Percentiles rank a stretch among this genome's conserved stretches.
These are phyloP conservation scores for Apiospora phragmitis DNA, from an alignment of 2,329 filamentous ascomycete genomes.

Conservation along the genomic window DNA sequence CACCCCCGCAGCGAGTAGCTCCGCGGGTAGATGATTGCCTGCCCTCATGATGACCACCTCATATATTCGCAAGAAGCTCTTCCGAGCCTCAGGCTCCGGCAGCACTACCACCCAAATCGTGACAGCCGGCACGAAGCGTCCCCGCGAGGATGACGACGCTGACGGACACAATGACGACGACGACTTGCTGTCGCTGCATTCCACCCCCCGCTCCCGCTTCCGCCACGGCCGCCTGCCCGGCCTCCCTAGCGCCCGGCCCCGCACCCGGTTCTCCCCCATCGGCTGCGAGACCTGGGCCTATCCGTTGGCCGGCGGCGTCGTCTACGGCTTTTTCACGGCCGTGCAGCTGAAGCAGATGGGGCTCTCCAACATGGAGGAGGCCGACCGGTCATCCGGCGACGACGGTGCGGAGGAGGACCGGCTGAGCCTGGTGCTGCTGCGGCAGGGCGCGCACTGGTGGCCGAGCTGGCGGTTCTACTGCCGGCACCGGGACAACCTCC, in stretches of 20 bases:
- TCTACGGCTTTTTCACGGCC: not conserved
- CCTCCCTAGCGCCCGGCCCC: not conserved
- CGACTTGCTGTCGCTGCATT: not conserved
- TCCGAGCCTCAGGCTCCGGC: not conserved
- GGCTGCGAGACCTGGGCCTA: slow-evolving; percentile 1
- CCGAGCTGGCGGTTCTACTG: not conserved
- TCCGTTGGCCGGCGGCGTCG: not conserved
- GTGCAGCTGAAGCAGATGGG: slow-evolving; percentile 7
- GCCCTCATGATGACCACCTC: not conserved
- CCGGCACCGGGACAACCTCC: not conserved
- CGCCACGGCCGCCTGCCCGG: not conserved
- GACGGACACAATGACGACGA: not conserved
- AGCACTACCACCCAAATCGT: not conserved
- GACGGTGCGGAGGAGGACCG: not conserved
- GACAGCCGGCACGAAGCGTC: too few species aligned
- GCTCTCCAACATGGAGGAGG: not conserved
- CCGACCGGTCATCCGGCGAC: not conserved
- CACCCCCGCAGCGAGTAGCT: not conserved
- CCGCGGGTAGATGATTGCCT: not conserved
- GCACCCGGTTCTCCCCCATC: not conserved
- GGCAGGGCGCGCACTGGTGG: not conserved
- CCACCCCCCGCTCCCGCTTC: too few species aligned
- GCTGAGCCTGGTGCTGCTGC: not conserved
- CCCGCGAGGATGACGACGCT: not conserved
- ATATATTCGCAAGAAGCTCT: not conserved